Conservation (phyloP, 441 rosid genomes). For the Gossypium schwendimanii region DNA sequence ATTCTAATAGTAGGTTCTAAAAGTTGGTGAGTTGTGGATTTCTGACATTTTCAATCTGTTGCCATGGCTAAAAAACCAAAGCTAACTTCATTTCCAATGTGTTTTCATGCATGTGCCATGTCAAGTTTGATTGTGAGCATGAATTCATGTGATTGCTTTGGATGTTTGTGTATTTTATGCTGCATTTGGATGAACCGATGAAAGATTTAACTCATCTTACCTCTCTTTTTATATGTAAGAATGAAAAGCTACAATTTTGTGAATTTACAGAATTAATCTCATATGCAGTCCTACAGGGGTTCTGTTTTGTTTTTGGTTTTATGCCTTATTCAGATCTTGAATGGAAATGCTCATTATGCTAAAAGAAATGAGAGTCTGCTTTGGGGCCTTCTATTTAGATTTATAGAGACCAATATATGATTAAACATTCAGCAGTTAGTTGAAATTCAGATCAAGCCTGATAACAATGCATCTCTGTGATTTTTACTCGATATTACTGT, state of each 20-base stretch:
- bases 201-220: not conserved
- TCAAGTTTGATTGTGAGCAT: not conserved
- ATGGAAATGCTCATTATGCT: not conserved
- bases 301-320: not conserved
- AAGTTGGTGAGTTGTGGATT: not conserved
- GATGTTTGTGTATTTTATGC: not conserved
- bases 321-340: not conserved
- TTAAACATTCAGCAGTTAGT: slow-evolving; percentile 44
- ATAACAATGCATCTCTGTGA: not conserved
- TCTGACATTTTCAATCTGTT: not conserved
- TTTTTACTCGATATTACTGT: not conserved
- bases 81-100: not conserved
- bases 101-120: not conserved
- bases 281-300: not conserved
- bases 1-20: not conserved
- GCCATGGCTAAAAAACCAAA: not conserved
- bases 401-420: slow-evolving; percentile 45
- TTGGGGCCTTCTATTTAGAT: not conserved
- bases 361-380: not conserved
- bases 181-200: not conserved
- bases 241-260: no score
- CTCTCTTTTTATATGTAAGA: not conserved
- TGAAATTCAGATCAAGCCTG: not conserved
- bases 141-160: not conserved
- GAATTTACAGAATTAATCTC: not conserved